These are phyloP conservation scores for Parastagonospora nodorum DNA, from an alignment of 2,329 filamentous ascomycete species.

Conservation along the genomic window DNA sequence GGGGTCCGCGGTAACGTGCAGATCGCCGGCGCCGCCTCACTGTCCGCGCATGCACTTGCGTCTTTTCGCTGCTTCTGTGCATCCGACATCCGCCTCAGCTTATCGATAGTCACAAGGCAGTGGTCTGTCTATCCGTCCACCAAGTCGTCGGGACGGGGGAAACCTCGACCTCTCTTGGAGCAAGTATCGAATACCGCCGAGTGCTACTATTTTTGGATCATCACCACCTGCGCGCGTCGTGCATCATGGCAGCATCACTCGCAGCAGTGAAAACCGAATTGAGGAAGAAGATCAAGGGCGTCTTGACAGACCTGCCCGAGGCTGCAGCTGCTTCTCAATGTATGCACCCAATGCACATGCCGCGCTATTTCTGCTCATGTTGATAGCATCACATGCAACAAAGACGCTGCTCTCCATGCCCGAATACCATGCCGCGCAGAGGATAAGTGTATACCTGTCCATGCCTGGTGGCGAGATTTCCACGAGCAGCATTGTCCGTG, in stretches of 20 bases:
- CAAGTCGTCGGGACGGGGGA: too few relatives aligned
- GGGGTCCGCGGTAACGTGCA: constrained; percentile 33
- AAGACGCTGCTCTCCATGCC: constrained; percentile 68
- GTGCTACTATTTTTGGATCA: constrained; percentile 12
- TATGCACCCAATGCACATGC: constrained; percentile 50
- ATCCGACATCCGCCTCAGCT: neutral
- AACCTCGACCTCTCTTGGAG: too few relatives aligned
- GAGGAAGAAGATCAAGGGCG: constrained; percentile 70
- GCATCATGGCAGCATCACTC: constrained; percentile 56
- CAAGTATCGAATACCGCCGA: too few relatives aligned
- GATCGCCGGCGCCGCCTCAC: constrained; percentile 30
- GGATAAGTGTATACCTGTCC: constrained; percentile 86
- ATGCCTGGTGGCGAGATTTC: constrained; percentile 90
- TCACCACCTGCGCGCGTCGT: neutral
- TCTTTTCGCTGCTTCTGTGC: constrained; percentile 8
- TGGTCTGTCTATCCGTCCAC: too few relatives aligned
- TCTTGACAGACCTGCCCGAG: constrained; percentile 65
- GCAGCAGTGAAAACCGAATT: constrained; percentile 76
- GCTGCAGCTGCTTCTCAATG: constrained; percentile 72
- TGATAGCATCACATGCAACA: constrained; percentile 67
- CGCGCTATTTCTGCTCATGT: constrained; percentile 14
- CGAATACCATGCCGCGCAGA: constrained; percentile 75
- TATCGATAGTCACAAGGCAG: constrained; percentile 7
- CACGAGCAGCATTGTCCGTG: constrained; percentile 78
- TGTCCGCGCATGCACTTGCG: constrained; percentile 17